Evolutionary conservation across 2,329 filamentous ascomycete species (phyloP), one percentile per base, ranked within the genome.

Genomic region (Madurella mycetomatis): DNA sequence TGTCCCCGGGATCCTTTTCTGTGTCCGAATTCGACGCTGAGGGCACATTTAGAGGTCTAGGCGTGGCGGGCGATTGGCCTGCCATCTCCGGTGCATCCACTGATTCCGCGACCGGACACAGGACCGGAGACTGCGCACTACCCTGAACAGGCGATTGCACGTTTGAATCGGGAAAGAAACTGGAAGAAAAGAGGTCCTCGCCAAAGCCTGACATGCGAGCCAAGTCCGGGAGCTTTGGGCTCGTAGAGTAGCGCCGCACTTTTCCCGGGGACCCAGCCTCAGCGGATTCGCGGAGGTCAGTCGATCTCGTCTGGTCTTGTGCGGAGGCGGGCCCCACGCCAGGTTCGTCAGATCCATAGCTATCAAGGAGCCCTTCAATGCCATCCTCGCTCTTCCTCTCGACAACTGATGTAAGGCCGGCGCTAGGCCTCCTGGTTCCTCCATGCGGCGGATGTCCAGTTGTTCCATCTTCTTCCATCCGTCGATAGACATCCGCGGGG

Each of bases 401-500:
- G 2, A 74, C 73, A 2, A 85, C 80, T 1, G 81, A 72, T 48
- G 82, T 74, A 43, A 84, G 65, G 18, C 68, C 71, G 4, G 13
- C 13, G 31, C 25, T 11, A 34, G 74, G 67, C 54, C 72, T 73
- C 34, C 71, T 2, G 9, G 11, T 37, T 37, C 34, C 34, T 37
- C 4, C 34, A 11, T 37, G 9, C 1, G 81, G 82, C 53, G 76
- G 75, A 39, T 78, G 72, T 60, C 81, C 77, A 60, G 73, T 78
- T 57, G 81, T 76, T 50, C 76, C 78, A 60, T 88, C 86, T 60
- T 89, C 85, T 49, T 82, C 82, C 67, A 86, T 77, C 5, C 86
- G 82, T 64, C 81, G 86, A 67, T 92, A 92, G 41, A 92, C 86
- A 61, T 95, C 89, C 12, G 86, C 81, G 1, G 90, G 88, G 39